These are phyloP conservation scores for Kazachstania psychrophila DNA, from an alignment of 805 yeast species.

Conservation along the genomic window DNA sequence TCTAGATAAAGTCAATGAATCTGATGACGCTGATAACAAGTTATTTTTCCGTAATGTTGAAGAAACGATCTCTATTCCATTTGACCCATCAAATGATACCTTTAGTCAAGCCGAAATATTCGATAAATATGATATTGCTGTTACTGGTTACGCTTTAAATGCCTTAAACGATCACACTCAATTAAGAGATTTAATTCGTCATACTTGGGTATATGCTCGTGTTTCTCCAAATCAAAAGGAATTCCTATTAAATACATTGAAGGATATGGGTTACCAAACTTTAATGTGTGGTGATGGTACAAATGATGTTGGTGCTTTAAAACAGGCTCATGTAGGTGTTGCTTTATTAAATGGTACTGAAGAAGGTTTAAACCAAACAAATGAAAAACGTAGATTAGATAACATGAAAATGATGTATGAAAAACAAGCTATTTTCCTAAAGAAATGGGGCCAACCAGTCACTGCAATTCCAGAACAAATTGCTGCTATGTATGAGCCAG, in stretches of 20 bases:
- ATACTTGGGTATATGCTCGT: slow-evolving; percentile 96
- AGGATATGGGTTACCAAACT: slow-evolving; percentile 83
- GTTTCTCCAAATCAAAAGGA: slow-evolving; percentile 96
- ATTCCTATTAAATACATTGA: slow-evolving; percentile 72
- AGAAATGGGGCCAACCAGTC: slow-evolving; percentile 72
- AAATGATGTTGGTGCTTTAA: slow-evolving; percentile 98
- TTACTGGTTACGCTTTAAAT: slow-evolving; percentile 84
- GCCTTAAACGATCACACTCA: slow-evolving; percentile 59
- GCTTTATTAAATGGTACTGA: slow-evolving; percentile 97
- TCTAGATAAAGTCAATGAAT: slow-evolving; percentile 74
- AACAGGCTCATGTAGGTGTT: slow-evolving; percentile 96
- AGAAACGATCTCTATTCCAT: slow-evolving; percentile 63
- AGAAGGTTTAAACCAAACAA: slow-evolving; percentile 81
- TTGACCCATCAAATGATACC: slow-evolving; percentile 41
- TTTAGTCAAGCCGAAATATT: slow-evolving; percentile 39
- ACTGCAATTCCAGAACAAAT: slow-evolving; percentile 79
- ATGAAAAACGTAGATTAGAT: slow-evolving; percentile 66
- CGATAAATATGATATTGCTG: slow-evolving; percentile 70
- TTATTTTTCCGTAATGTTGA: slow-evolving; percentile 81
- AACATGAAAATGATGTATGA: slow-evolving; percentile 59
- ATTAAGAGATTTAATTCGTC: slow-evolving; percentile 62
- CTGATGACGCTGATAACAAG: slow-evolving; percentile 40
- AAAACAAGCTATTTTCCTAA: slow-evolving; percentile 73
- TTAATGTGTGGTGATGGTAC: slow-evolving; percentile 99
- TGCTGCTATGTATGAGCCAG: slow-evolving; percentile 96